These are phyloP conservation scores for Pinus albicaulis DNA, from an alignment of 75 land plant genomes.

Conservation along the genomic window DNA sequence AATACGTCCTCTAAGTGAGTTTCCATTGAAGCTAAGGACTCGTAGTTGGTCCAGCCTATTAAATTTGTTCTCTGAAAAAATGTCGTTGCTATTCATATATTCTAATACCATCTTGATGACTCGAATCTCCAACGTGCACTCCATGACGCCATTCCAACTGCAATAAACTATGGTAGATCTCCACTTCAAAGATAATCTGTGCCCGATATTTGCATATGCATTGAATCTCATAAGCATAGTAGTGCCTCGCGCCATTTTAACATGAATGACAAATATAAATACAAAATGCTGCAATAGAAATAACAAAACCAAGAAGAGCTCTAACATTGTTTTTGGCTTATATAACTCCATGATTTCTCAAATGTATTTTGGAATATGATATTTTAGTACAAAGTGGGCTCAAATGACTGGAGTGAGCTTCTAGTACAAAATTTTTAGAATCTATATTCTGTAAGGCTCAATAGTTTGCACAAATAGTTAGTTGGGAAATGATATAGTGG, in stretches of 20 bases:
- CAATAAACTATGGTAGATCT: background rate
- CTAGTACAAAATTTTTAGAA: too few relatives aligned
- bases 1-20: constrained; percentile 59
- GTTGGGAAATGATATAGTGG: too few relatives aligned
- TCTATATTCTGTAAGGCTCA: too few relatives aligned
- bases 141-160: constrained; percentile 56
- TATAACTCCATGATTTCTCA: too few relatives aligned
- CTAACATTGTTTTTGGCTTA: too few relatives aligned
- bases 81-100: constrained; percentile 41
- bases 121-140: constrained; percentile 27
- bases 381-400: too few relatives aligned
- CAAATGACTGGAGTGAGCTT: too few relatives aligned
- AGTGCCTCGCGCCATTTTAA: background rate
- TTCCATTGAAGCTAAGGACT: constrained; percentile 62
- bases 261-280: too few relatives aligned
- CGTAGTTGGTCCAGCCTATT: constrained; percentile 58
- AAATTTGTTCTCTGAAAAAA: constrained; percentile 23
- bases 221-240: background rate
- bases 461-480: too few relatives aligned
- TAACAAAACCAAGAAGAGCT: too few relatives aligned
- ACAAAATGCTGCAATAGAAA: too few relatives aligned
- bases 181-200: background rate
- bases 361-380: too few relatives aligned
- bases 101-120: constrained; percentile 65
- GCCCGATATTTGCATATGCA: background rate